Conservation (phyloP, 208 protist genomes). For the Leishmania major region DNA sequence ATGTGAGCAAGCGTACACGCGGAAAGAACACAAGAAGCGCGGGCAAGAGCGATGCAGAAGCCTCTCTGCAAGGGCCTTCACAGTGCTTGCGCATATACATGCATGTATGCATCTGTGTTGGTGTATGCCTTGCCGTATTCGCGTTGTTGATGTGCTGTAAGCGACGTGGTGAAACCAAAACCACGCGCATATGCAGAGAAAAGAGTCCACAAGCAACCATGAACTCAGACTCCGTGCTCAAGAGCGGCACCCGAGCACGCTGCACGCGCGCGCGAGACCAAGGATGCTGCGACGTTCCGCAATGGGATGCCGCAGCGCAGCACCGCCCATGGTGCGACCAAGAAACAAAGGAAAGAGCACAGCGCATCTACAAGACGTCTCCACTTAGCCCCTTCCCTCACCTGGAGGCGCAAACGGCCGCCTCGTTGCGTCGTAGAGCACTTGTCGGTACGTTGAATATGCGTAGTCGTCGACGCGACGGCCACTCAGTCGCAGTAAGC, state of each 20-base stretch:
- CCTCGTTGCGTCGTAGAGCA: conserved; percentile 31
- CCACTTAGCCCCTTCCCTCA: background rate
- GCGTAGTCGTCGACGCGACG: conserved; percentile 59
- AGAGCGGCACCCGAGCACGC: background rate
- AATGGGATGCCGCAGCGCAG: conserved; percentile 1
- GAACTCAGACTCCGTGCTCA: background rate
- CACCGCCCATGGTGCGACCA: conserved; percentile 6
- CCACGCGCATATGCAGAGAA: background rate
- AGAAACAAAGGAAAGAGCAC: conserved; percentile 10
- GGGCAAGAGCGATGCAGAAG: background rate
- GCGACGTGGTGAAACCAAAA: background rate
- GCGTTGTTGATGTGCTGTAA: background rate
- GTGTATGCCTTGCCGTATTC: background rate
- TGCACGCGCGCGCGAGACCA: background rate
- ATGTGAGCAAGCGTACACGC: background rate
- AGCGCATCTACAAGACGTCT: background rate
- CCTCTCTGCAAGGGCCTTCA: background rate
- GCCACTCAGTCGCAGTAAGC: conserved; percentile 48
- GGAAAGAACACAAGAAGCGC: background rate
- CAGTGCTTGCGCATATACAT: background rate
- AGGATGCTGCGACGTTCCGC: background rate
- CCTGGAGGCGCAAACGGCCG: conserved; percentile 32
- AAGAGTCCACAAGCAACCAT: background rate
- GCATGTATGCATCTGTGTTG: background rate
- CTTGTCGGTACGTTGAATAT: conserved; percentile 22